A percentile compares a stretch with the other conserved stretches of the same genome.
phyloP scores from a whole-genome alignment of 148 eudicot genomes.

The Vaccinium macrocarpon region DNA sequence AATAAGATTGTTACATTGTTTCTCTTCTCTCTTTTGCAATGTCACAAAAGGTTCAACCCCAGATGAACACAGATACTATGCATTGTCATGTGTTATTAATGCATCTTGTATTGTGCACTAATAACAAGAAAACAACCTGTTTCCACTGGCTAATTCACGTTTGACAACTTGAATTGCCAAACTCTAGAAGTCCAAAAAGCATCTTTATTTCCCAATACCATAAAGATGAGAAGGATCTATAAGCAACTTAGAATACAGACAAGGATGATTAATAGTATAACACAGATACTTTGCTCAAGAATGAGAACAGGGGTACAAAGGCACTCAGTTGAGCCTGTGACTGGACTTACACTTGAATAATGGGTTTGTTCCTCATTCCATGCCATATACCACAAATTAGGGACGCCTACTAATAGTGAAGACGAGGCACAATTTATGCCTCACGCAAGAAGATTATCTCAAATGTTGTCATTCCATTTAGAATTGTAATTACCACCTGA shows the following conservation, averaged over 20 bases:
- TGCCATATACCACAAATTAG: background rate
- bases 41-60: background rate
- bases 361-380: background rate
- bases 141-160: background rate
- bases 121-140: background rate
- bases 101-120: background rate
- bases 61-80: background rate
- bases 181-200: background rate
- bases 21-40: too few species aligned
- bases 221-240: background rate
- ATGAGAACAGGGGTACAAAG: background rate
- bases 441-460: background rate
- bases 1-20: too few species aligned
- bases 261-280: background rate
- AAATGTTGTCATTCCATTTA: background rate
- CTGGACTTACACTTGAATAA: background rate
- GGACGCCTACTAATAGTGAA: background rate
- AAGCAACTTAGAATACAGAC: background rate
- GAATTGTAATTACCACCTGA: background rate
- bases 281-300: background rate
- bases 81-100: background rate
- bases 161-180: background rate
- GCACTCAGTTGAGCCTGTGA: slow-evolving; percentile 5
- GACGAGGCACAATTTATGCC: background rate
- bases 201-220: background rate